These are phyloP conservation scores for Talaromyces liani DNA, from an alignment of 495 filamentous ascomycete genomes.

Conservation along the genomic window DNA sequence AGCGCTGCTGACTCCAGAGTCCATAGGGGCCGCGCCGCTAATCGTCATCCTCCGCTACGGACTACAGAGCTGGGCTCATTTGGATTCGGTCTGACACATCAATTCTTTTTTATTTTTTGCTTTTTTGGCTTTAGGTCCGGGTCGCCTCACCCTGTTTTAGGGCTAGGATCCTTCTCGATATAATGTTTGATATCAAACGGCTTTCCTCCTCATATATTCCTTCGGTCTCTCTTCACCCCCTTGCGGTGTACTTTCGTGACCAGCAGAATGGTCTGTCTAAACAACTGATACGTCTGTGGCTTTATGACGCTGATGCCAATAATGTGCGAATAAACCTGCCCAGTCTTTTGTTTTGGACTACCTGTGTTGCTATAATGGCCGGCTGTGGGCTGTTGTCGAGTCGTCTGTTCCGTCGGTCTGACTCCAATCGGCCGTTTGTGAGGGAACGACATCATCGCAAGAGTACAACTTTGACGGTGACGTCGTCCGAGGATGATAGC, in stretches of 20 bases:
- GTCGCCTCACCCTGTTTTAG: neutral
- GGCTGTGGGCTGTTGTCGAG: constrained; percentile 32
- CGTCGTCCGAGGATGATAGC: constrained; percentile 38
- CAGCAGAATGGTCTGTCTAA: neutral
- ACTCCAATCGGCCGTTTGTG: constrained; percentile 8
- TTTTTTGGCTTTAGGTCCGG: neutral
- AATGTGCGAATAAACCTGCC: constrained; percentile 6
- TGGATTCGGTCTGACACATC: constrained; percentile 1
- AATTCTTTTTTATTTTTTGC: neutral
- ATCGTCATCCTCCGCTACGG: neutral
- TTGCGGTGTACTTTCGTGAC: neutral
- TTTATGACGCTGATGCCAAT: neutral
- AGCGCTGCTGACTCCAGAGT: neutral
- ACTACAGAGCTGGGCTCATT: neutral
- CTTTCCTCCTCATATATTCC: constrained; percentile 4
- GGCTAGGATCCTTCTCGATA: neutral
- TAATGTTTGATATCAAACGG: neutral
- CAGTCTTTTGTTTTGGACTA: constrained; percentile 25
- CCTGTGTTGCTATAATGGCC: constrained; percentile 32
- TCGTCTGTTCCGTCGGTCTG: constrained; percentile 23
- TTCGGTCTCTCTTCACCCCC: neutral
- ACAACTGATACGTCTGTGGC: neutral
- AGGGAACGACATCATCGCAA: constrained; percentile 23
- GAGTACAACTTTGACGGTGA: constrained; percentile 26
- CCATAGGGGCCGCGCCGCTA: neutral